Evolutionary conservation across 2,329 filamentous ascomycete genomes (phyloP).

Genomic region (Shiraia sp.): DNA sequence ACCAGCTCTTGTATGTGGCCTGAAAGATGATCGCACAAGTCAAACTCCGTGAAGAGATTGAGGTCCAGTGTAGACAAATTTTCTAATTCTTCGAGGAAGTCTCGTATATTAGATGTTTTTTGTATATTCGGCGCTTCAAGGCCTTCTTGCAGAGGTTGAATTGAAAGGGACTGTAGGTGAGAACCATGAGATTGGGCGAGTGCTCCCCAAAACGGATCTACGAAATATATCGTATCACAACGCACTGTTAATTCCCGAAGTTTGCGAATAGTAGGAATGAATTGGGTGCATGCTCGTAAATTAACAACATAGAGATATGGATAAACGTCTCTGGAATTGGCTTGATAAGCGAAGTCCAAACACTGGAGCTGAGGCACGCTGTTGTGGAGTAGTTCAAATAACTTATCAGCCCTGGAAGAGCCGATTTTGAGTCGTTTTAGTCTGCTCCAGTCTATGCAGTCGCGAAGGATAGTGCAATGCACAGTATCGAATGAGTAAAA

Average conservation of each 20-base stretch:
- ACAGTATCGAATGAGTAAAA: slow-evolving; percentile 11
- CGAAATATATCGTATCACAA: background rate
- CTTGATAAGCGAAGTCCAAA: slow-evolving; percentile 2
- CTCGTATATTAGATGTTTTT: no score
- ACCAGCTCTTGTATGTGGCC: no score
- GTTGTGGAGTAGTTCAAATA: slow-evolving; percentile 11
- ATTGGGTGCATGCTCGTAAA: slow-evolving; percentile 1
- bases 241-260: slow-evolving; percentile 1
- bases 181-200: no score
- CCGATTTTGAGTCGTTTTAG: slow-evolving; percentile 14
- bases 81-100: no score
- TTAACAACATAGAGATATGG: background rate
- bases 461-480: slow-evolving; percentile 10
- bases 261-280: slow-evolving; percentile 1
- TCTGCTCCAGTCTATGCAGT: slow-evolving; percentile 11
- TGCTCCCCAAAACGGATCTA: background rate
- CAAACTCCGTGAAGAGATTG: no score
- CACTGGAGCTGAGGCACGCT: slow-evolving; percentile 3
- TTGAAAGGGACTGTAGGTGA: no score
- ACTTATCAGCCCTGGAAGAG: slow-evolving; percentile 3
- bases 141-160: no score
- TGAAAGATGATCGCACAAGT: no score
- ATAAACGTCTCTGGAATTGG: background rate
- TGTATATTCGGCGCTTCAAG: no score
- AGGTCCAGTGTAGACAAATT: no score